Evolutionary conservation across 106 monocot genomes (phyloP).

Genomic region (Xerophyta viscosa): DNA sequence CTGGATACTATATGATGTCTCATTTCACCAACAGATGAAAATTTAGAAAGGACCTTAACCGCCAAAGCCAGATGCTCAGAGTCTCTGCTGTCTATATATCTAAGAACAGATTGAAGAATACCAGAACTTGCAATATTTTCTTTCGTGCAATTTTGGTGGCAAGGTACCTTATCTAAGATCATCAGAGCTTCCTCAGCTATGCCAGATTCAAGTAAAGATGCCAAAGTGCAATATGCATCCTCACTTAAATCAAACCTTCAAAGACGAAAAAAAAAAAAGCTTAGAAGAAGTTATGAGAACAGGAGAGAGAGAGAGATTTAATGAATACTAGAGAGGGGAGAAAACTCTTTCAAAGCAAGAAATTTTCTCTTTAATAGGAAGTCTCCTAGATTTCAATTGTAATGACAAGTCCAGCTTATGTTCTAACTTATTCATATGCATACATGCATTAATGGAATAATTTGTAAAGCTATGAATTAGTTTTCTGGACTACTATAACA

Average conservation of each 20-base stretch:
- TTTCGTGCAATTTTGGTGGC: slow-evolving; percentile 10
- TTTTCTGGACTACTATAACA: too few relatives aligned
- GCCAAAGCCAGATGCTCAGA: slow-evolving; percentile 21
- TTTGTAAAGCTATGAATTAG: too few relatives aligned
- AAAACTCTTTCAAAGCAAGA: too few relatives aligned
- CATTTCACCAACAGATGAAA: slow-evolving; percentile 35
- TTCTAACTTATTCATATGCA: too few relatives aligned
- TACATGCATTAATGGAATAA: too few relatives aligned
- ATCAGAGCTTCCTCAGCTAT: slow-evolving; percentile 39
- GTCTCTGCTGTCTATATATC: slow-evolving; percentile 32
- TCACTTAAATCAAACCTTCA: slow-evolving; percentile 44
- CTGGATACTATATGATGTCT: slow-evolving; percentile 32
- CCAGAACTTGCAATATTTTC: slow-evolving; percentile 27
- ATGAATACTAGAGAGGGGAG: too few relatives aligned
- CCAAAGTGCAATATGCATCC: slow-evolving; percentile 29
- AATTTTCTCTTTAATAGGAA: too few relatives aligned
- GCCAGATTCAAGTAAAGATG: slow-evolving; percentile 45
- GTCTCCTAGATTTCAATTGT: too few relatives aligned
- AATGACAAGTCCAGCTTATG: too few relatives aligned
- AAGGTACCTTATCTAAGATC: slow-evolving; percentile 37
- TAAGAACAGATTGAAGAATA: slow-evolving; percentile 26
- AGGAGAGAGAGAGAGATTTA: too few relatives aligned
- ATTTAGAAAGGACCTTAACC: slow-evolving; percentile 42
- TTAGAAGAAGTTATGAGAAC: slow-evolving; percentile 5
- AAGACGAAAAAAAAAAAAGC: slow-evolving; percentile 1